Percentiles rank a stretch among this genome's conserved stretches.
These are phyloP conservation scores for Climacium dendroides DNA, from an alignment of 225 moss, liverwort and hornwort genomes.

Conservation along the genomic window DNA sequence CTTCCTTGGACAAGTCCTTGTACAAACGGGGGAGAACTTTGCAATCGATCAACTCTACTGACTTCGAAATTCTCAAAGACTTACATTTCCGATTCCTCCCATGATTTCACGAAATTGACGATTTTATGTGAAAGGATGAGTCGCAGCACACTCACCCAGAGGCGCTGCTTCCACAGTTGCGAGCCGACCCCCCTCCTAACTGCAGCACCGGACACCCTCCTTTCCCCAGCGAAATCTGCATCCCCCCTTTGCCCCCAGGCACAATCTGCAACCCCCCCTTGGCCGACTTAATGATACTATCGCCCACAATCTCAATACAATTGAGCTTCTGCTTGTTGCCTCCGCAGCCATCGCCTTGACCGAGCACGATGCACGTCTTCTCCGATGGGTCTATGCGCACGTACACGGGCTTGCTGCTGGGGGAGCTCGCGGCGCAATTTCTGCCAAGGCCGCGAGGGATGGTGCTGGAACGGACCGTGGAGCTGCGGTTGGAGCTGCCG, in stretches of 20 bases:
- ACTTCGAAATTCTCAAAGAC: not conserved
- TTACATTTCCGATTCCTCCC: not conserved
- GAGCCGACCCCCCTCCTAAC: not conserved
- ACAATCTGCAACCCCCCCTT: not conserved
- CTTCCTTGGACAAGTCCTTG: not conserved
- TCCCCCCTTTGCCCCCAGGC: not conserved
- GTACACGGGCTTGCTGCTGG: not conserved
- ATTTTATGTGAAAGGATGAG: not conserved
- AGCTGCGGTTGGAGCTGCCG: not conserved
- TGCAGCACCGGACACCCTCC: not conserved
- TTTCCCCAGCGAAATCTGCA: conserved; percentile 2
- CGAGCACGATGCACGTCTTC: not conserved
- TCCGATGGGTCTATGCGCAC: not conserved
- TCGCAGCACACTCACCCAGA: not conserved
- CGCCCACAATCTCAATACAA: conserved; percentile 1
- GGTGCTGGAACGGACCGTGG: not conserved
- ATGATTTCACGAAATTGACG: too few species aligned
- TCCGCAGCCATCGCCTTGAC: not conserved
- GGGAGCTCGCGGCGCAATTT: not conserved
- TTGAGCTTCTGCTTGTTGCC: not conserved
- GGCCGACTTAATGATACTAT: not conserved
- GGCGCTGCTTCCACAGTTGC: not conserved
- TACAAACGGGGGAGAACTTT: not conserved
- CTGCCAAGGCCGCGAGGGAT: not conserved
- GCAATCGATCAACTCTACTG: not conserved